A percentile compares a stretch with the other conserved stretches of the same genome.
Evolutionary conservation across 352 stramenopile species (phyloP).

Genomic region (Achlya hypogyna): DNA sequence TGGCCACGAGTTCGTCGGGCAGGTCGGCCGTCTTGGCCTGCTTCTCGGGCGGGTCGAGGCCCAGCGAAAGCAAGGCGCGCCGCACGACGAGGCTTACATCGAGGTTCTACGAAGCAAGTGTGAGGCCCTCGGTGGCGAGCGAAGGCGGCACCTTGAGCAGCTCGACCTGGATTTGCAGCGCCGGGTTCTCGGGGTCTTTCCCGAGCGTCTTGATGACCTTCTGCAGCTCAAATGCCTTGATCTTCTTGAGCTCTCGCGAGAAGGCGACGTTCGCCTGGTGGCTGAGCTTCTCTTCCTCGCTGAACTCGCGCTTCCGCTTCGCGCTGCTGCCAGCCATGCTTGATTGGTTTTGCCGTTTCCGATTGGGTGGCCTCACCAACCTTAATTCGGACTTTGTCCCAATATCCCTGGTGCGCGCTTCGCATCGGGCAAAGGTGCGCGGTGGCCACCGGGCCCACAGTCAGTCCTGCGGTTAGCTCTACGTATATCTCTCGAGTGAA

Average conservation of each 20-base stretch:
- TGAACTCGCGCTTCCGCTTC: slow-evolving; percentile 19
- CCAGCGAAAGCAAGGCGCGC: slow-evolving; percentile 10
- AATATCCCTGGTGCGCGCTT: too few relatives aligned
- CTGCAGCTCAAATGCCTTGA: slow-evolving; percentile 20
- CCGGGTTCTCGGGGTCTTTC: slow-evolving; percentile 16
- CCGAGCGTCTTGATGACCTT: slow-evolving; percentile 13
- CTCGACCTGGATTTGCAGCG: neutral
- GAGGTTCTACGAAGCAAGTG: slow-evolving; percentile 15
- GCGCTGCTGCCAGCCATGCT: slow-evolving; percentile 20
- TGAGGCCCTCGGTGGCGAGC: neutral
- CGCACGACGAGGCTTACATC: slow-evolving; percentile 2
- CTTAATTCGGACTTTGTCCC: neutral
- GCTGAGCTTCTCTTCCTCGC: slow-evolving; percentile 19
- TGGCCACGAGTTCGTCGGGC: neutral
- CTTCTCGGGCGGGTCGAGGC: slow-evolving; percentile 16
- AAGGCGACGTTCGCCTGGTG: slow-evolving; percentile 15
- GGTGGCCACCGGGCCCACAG: too few relatives aligned
- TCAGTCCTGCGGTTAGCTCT: too few relatives aligned
- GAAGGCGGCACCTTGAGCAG: slow-evolving; percentile 11
- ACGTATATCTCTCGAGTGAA: too few relatives aligned
- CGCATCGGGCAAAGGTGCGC: too few relatives aligned
- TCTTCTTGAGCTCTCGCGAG: slow-evolving; percentile 14
- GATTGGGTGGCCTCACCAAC: neutral
- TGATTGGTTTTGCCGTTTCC: neutral
- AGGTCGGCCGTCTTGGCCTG: neutral